Percentiles rank a stretch among this genome's conserved stretches.
Conservation (phyloP, 768 basidiomycete genomes). For the Boletus vermiculosoides region DNA sequence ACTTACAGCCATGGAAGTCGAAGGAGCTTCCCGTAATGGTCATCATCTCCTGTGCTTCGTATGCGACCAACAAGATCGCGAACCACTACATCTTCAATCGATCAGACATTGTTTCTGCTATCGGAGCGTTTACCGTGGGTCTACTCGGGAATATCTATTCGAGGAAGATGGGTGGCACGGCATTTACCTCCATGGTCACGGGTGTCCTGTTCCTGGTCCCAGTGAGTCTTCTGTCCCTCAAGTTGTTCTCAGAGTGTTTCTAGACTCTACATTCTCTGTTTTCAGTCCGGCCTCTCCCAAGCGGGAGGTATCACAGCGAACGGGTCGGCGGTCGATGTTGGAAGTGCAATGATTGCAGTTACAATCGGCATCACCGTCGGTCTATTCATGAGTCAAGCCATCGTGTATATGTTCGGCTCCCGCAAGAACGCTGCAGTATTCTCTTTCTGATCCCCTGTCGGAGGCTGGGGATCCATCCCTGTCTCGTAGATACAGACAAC, state of each 20-base stretch:
- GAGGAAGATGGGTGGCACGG: constrained; percentile 78
- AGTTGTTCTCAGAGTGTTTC: background rate
- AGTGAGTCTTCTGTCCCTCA: constrained; percentile 43
- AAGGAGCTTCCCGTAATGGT: constrained; percentile 81
- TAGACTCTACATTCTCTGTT: background rate
- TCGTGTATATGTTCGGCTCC: constrained; percentile 84
- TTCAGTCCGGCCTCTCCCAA: constrained; percentile 79
- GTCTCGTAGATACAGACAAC: constrained; percentile 3
- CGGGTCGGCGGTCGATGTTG: constrained; percentile 80
- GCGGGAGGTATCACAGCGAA: constrained; percentile 82
- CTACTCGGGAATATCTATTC: constrained; percentile 80
- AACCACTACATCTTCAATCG: constrained; percentile 85
- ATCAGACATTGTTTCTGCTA: constrained; percentile 80
- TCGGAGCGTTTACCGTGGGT: constrained; percentile 82
- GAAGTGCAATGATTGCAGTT: constrained; percentile 86
- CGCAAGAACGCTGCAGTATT: constrained; percentile 85
- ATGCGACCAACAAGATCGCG: constrained; percentile 76
- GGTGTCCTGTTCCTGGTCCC: constrained; percentile 87
- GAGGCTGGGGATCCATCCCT: background rate
- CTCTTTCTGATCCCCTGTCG: constrained; percentile 53
- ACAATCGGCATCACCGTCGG: constrained; percentile 90
- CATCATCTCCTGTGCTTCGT: constrained; percentile 75
- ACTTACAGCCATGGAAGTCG: constrained; percentile 73
- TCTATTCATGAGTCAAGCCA: constrained; percentile 81
- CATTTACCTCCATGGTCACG: constrained; percentile 89